Base-by-base conservation (phyloP, 2,329 filamentous ascomycete genomes). In the Teratosphaeria nubilosa region DNA sequence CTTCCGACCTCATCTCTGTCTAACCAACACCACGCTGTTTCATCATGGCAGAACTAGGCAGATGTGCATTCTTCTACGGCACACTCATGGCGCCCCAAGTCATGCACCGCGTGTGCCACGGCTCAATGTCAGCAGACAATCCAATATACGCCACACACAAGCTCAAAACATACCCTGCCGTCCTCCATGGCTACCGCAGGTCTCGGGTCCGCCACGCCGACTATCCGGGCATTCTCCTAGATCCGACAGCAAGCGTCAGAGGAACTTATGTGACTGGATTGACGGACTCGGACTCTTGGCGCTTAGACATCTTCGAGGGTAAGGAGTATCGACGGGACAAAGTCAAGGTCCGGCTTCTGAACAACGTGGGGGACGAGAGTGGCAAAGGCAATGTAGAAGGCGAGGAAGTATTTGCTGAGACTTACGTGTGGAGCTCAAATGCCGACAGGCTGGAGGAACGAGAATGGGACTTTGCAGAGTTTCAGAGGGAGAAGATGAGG, bases 381-480 rank as follows among this genome's bases (percentile, higher is more conserved):
- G 63, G 59, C 53, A 62, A 64, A 30, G 68, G 69, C 52, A 69
- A 70, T 48, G 65, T 69, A 1, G 73, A 77, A 53, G 66, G 68
- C 11, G 72, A 75, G 61, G 72, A 75, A 53, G 68, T 79, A 1
- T 70, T 75, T 58, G 75, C 69, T 58, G 79, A 74, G 66, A 77
- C 64, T 27, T 80, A 79, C 55, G 80, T 89, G 6, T 82, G 80
- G 70, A 71, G 77, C 62, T 72, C 77, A 16, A 65, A 72, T 51
- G 60, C 67, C 52, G 60, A 75, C 10, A 58, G 73, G 0, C 74
- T 97, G 20, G 90, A 95, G 72, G 77, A 82, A 32, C 73, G 76
- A 24, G 91, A 96, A 72, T 97, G 92, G 92, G 89, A 95, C 71
- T 94, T 91, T 75, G 84, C 86, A 53, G 84, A 88, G 62, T 97